Evolutionary conservation across 805 yeast species (phyloP).

Genomic region (Ascoidea asiatica): DNA sequence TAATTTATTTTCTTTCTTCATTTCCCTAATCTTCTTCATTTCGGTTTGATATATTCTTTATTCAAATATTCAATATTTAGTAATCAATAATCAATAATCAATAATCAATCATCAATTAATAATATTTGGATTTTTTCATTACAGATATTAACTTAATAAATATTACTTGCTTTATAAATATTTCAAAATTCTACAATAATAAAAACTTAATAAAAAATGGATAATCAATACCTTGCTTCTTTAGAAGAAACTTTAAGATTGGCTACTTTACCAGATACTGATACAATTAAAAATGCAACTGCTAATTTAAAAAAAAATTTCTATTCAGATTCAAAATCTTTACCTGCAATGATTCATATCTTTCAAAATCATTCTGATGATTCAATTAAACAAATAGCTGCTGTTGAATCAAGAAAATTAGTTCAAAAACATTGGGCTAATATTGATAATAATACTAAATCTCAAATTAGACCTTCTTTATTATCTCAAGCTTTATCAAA

Average conservation of each 20-base stretch:
- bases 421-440: slow-evolving; percentile 55
- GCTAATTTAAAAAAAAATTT: slow-evolving; percentile 57
- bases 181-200: too few relatives aligned
- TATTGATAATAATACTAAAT: slow-evolving; percentile 31
- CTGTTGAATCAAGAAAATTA: slow-evolving; percentile 88
- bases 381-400: slow-evolving; percentile 81
- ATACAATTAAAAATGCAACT: slow-evolving; percentile 74
- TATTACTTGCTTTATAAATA: too few relatives aligned
- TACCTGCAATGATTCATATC: slow-evolving; percentile 76
- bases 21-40: too few relatives aligned
- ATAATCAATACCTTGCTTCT: slow-evolving; percentile 51
- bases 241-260: slow-evolving; percentile 71
- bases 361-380: slow-evolving; percentile 56
- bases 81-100: too few relatives aligned
- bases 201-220: too few relatives aligned
- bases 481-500: slow-evolving; percentile 57
- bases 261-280: slow-evolving; percentile 71
- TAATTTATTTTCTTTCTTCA: too few relatives aligned
- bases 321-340: slow-evolving; percentile 54
- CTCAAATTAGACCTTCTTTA: slow-evolving; percentile 52
- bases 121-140: too few relatives aligned
- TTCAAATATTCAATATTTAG: too few relatives aligned
- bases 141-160: too few relatives aligned
- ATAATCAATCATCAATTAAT: too few relatives aligned
- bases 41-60: too few relatives aligned